phyloP scores from a whole-genome alignment of 2,329 filamentous ascomycete species.

The Podosphaera aphanis region DNA sequence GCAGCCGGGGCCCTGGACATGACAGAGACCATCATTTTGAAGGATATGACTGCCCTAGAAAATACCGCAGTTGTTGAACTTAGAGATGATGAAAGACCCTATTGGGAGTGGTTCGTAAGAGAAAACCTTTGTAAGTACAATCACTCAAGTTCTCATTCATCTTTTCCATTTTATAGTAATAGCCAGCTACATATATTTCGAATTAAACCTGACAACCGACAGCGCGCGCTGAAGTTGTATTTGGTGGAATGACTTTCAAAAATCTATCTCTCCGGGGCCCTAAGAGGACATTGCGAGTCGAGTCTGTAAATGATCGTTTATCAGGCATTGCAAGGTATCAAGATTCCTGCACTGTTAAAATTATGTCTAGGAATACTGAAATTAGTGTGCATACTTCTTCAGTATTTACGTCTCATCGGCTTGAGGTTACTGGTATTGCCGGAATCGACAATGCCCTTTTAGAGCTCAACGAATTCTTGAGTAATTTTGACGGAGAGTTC shows the following conservation, averaged over 20 bases:
- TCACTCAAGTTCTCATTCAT: background rate
- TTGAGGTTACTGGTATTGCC: slow-evolving; percentile 31
- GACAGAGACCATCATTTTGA: slow-evolving; percentile 33
- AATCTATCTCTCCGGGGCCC: slow-evolving; percentile 30
- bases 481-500: slow-evolving; percentile 24
- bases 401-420: background rate
- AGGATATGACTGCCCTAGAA: slow-evolving; percentile 27
- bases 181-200: background rate
- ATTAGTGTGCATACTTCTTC: no score
- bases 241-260: slow-evolving; percentile 48
- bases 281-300: slow-evolving; percentile 36
- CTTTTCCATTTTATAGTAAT: background rate
- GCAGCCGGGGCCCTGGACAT: slow-evolving; percentile 27
- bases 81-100: slow-evolving; percentile 16
- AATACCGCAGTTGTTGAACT: slow-evolving; percentile 12
- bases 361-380: slow-evolving; percentile 2
- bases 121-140: slow-evolving; percentile 18
- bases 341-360: slow-evolving; percentile 10
- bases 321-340: slow-evolving; percentile 18
- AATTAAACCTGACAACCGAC: slow-evolving; percentile 1
- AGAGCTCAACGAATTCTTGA: slow-evolving; percentile 42
- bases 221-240: slow-evolving; percentile 43
- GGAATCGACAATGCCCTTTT: slow-evolving; percentile 42
- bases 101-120: slow-evolving; percentile 26
- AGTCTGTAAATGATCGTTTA: slow-evolving; percentile 26